These are phyloP conservation scores for Licmophora abbreviata DNA, from an alignment of 108 stramenopile species.

Conservation along the genomic window DNA sequence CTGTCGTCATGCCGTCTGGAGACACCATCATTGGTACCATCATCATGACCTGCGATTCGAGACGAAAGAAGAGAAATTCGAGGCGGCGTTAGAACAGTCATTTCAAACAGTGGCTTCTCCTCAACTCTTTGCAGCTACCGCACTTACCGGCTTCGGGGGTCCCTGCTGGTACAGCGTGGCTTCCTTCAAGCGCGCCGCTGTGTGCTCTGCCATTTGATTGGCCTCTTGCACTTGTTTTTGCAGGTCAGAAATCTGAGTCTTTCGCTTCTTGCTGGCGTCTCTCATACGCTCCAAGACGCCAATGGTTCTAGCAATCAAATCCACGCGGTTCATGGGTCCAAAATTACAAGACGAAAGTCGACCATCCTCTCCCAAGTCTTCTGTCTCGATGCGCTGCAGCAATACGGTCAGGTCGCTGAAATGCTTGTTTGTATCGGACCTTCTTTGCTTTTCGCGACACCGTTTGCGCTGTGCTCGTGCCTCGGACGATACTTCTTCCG, in stretches of 20 bases:
- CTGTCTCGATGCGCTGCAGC: conserved; percentile 30
- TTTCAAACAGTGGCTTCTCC: background rate
- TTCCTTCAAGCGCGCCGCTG: conserved; percentile 34
- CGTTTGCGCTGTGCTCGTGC: conserved; percentile 44
- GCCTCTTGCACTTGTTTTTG: conserved; percentile 46
- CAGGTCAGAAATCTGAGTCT: conserved; percentile 41
- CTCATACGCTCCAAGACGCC: conserved; percentile 34
- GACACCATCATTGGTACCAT: conserved; percentile 84
- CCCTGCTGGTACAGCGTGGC: conserved; percentile 17
- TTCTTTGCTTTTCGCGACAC: conserved; percentile 38
- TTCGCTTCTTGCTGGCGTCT: conserved; percentile 22
- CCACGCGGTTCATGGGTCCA: conserved; percentile 56
- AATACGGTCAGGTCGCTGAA: conserved; percentile 35
- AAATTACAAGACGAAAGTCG: too few species aligned
- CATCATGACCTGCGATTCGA: conserved; percentile 56
- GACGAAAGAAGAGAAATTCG: background rate
- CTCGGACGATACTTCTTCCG: conserved; percentile 10
- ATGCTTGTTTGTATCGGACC: conserved; percentile 42
- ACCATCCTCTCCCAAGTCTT: conserved; percentile 25
- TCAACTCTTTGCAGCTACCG: background rate
- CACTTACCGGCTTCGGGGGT: background rate
- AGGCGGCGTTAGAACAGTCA: background rate
- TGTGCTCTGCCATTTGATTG: conserved; percentile 38
- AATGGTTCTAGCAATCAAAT: conserved; percentile 73
- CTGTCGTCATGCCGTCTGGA: conserved; percentile 36